A percentile compares a stretch with the other conserved stretches of the same genome.
Evolutionary conservation across 495 filamentous ascomycete species (phyloP).

Genomic region (Annulohypoxylon maeteangense): DNA sequence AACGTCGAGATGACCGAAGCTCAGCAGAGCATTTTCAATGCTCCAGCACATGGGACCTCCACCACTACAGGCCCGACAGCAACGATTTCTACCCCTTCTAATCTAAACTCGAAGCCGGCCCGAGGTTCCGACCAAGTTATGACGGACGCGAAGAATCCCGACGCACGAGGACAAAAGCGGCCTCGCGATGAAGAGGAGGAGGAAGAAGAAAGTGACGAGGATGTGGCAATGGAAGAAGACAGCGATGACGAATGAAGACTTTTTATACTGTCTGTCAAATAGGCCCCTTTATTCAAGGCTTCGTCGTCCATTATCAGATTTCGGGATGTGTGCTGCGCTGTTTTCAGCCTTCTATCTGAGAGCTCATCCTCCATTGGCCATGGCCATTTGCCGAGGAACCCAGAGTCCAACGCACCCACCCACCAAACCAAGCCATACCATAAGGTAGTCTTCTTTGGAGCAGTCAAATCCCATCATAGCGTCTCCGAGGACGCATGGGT

Average conservation of each 20-base stretch:
- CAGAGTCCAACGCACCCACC: conserved; percentile 77
- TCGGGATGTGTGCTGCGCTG: background rate
- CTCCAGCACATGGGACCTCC: conserved; percentile 63
- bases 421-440: conserved; percentile 82
- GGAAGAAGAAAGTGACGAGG: conserved; percentile 67
- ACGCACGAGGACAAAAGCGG: conserved; percentile 69
- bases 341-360: background rate
- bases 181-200: conserved; percentile 78
- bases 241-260: conserved; percentile 65
- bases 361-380: conserved; percentile 30
- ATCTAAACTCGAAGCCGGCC: conserved; percentile 55
- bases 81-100: conserved; percentile 53
- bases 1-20: conserved; percentile 75
- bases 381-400: conserved; percentile 69
- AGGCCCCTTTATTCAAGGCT: background rate
- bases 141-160: conserved; percentile 56
- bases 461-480: conserved; percentile 70
- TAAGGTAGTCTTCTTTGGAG: conserved; percentile 73
- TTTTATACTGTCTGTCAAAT: conserved; percentile 11
- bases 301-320: background rate
- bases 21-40: conserved; percentile 84
- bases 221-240: conserved; percentile 58
- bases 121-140: conserved; percentile 53
- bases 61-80: conserved; percentile 50
- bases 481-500: conserved; percentile 86